Evolutionary conservation across 371 early-diverging fungal genomes (phyloP).

Genomic region (Circinella minor): DNA sequence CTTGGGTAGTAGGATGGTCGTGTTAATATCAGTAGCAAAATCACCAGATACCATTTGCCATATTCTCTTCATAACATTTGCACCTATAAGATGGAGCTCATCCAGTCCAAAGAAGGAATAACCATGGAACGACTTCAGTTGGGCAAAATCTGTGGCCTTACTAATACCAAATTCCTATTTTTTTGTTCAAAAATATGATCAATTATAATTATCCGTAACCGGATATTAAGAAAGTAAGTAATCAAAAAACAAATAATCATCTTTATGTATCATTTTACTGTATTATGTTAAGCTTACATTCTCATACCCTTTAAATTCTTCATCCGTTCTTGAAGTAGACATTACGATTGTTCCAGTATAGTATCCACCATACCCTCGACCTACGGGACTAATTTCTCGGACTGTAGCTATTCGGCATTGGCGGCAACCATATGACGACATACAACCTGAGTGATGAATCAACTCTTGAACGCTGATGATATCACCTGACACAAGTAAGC

Average conservation of each 20-base stretch:
- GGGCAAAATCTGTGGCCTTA: neutral
- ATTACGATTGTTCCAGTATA: neutral
- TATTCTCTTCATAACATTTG: neutral
- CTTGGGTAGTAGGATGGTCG: neutral
- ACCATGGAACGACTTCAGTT: neutral
- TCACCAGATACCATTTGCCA: neutral
- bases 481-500: neutral
- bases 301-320: neutral
- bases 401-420: too few species aligned
- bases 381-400: too few species aligned
- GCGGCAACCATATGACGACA: too few species aligned
- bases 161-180: neutral
- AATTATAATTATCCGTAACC: neutral
- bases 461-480: neutral
- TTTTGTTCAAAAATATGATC: neutral
- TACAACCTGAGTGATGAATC: too few species aligned
- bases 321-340: neutral
- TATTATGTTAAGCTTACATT: too few species aligned
- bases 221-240: neutral
- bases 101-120: neutral
- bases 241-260: neutral
- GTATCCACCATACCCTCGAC: slow-evolving; percentile 8
- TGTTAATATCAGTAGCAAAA: neutral
- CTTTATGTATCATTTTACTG: too few species aligned
- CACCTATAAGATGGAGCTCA: neutral